phyloP scores from a whole-genome alignment of 179 eudicot species.

The Spinacia oleracea region DNA sequence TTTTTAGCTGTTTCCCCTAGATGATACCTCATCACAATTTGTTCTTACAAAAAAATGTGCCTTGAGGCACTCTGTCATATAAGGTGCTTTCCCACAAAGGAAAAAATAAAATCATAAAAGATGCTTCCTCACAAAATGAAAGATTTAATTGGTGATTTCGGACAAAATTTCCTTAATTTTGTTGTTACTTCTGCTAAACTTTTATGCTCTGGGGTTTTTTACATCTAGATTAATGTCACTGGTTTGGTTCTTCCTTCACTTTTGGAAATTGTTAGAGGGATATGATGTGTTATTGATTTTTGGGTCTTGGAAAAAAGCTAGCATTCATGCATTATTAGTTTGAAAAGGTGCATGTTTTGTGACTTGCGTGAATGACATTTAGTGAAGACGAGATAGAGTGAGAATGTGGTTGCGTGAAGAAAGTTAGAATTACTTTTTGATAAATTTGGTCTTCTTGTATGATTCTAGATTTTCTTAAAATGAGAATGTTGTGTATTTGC shows the following conservation, averaged over 20 bases:
- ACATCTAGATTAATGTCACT: neutral
- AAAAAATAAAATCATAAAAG: no score
- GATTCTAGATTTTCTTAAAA: neutral
- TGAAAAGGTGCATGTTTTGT: neutral
- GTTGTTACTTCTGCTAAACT: neutral
- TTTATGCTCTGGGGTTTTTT: neutral
- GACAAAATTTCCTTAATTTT: no score
- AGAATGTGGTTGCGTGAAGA: neutral
- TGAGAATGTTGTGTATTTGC: neutral
- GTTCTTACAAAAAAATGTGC: no score
- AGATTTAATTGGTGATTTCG: no score
- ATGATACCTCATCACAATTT: no score
- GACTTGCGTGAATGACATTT: neutral
- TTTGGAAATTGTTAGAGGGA: neutral
- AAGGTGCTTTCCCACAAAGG: no score
- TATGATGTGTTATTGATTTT: neutral
- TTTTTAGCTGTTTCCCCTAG: no score
- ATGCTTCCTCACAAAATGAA: no score
- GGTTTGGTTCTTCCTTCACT: constrained; percentile 6
- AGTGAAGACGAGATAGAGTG: neutral
- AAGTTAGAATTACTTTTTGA: neutral
- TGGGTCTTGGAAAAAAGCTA: neutral
- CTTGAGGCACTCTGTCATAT: no score
- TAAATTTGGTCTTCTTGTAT: neutral
- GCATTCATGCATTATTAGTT: neutral